Evolutionary conservation across 192 early-diverging fungal species (phyloP), one percentile per base, ranked within the genome.

Genomic region (Ambispora gerdemannii): DNA sequence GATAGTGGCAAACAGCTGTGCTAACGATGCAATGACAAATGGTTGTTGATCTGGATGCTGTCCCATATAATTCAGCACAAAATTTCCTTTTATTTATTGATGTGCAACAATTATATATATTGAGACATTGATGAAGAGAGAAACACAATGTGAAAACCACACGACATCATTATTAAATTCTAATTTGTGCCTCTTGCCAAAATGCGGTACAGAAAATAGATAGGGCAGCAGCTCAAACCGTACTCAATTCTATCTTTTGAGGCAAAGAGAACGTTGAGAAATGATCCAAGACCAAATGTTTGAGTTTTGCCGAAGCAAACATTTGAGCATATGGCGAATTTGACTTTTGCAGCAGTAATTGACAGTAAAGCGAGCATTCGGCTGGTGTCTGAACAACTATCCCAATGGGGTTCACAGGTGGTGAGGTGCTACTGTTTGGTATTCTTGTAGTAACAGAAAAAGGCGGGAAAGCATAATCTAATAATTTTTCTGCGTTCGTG

Each of bases 401-500:
- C 47, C 65, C 65, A 15, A 51, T 11, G n/a, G 69, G 35, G 25
- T 50, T 65, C 13, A 59, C 24, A 15, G 70, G 24, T 1, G 64
- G 4, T 13, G 68, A 34, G 10, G 79, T 27, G 25, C 80, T 74
- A 7, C 74, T 72, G 34, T 83, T 78, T n/a, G 77, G 70, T 8
- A 81, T 67, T 34, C 75, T 71, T 11, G 64, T 64, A 55, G 74
- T 56, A 50, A 91, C 89, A 6, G 90, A 86, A 74, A 94, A 94
- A 25, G 93, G 92, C 43, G 93, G 93, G 63, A 94, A 94, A 49
- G 83, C 86, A 73, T 88, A 81, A 55, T 91, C 88, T 50, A 94
- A 79, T 49, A 87, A 75, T 50, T 82, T 78, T 74, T 94, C 92
- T 13, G 88, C 88, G 69, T 88, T 82, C 30, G 78, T 71, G 50